Percentiles rank a stretch among this genome's conserved stretches.
These are phyloP conservation scores for Pachysandra terminalis DNA, from an alignment of 164 flowering plant species.

Conservation along the genomic window DNA sequence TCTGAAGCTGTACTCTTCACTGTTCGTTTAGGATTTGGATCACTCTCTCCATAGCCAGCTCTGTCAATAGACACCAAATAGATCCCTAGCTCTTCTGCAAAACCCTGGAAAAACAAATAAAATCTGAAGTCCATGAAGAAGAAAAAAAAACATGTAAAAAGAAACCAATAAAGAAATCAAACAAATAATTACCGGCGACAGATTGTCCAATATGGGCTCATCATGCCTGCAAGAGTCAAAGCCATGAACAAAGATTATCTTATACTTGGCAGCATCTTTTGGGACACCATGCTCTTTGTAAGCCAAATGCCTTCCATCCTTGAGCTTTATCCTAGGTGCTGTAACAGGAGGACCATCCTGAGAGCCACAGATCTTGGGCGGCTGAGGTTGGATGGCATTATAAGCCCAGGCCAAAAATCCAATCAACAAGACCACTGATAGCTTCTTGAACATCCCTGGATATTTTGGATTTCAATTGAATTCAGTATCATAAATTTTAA, in stretches of 20 bases:
- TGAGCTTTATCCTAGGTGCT: slow-evolving; percentile 45
- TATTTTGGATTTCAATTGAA: background rate
- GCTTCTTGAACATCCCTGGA: slow-evolving; percentile 33
- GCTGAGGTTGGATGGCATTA: slow-evolving; percentile 40
- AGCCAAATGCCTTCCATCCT: too few relatives aligned
- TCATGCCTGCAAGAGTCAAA: slow-evolving; percentile 40
- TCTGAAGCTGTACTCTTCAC: slow-evolving; percentile 57
- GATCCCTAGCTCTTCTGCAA: slow-evolving; percentile 47
- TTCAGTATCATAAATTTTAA: background rate
- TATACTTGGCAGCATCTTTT: slow-evolving; percentile 38
- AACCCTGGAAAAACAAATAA: slow-evolving; percentile 39
- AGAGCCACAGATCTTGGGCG: slow-evolving; percentile 40
- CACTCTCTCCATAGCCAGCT: slow-evolving; percentile 85
- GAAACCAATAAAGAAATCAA: background rate
- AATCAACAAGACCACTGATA: slow-evolving; percentile 20
- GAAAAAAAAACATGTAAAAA: background rate
- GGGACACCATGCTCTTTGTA: slow-evolving; percentile 47
- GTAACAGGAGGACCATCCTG: slow-evolving; percentile 43
- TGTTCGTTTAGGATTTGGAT: slow-evolving; percentile 53
- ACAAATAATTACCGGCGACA: slow-evolving; percentile 34
- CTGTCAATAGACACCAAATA: slow-evolving; percentile 62
- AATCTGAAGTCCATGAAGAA: background rate
- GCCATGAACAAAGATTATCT: slow-evolving; percentile 44
- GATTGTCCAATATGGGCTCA: slow-evolving; percentile 13
- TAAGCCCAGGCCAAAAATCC: slow-evolving; percentile 40